Evolutionary conservation across 495 filamentous ascomycete genomes (phyloP).

Genomic region (Aspergillus funiculosus): DNA sequence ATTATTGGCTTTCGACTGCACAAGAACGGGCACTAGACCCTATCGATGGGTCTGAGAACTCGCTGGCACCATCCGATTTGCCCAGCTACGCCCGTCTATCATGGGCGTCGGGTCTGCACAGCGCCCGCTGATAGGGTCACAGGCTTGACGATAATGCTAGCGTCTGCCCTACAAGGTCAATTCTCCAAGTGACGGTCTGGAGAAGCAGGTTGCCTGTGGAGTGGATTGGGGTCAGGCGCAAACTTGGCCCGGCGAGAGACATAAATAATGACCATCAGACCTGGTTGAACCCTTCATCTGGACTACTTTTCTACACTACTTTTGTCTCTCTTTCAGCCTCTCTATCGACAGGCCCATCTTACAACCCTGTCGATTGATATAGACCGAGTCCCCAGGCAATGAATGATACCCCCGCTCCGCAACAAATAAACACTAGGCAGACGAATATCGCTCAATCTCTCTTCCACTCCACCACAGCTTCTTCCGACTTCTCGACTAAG

Average conservation of each 20-base stretch:
- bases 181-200: conserved; percentile 5
- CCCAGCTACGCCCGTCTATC: conserved; percentile 4
- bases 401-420: neutral
- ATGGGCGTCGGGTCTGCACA: neutral
- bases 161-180: conserved; percentile 13
- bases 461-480: conserved; percentile 24
- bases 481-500: conserved; percentile 1
- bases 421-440: conserved; percentile 10
- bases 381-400: neutral
- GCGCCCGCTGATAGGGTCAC: conserved; percentile 7
- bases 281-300: neutral
- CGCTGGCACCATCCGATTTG: conserved; percentile 19
- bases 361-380: too few species aligned
- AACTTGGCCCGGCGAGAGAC: neutral
- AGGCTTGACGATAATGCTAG: conserved; percentile 7
- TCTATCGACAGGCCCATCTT: neutral
- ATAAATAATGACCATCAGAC: too few species aligned
- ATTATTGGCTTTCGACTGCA: neutral
- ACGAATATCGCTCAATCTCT: conserved; percentile 21
- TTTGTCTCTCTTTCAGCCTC: neutral
- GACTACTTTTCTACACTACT: neutral
- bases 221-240: conserved; percentile 4
- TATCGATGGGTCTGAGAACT: conserved; percentile 14
- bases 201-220: conserved; percentile 7
- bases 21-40: conserved; percentile 13